phyloP scores from a whole-genome alignment of 2,329 filamentous ascomycete genomes.

The Botrytis elliptica region DNA sequence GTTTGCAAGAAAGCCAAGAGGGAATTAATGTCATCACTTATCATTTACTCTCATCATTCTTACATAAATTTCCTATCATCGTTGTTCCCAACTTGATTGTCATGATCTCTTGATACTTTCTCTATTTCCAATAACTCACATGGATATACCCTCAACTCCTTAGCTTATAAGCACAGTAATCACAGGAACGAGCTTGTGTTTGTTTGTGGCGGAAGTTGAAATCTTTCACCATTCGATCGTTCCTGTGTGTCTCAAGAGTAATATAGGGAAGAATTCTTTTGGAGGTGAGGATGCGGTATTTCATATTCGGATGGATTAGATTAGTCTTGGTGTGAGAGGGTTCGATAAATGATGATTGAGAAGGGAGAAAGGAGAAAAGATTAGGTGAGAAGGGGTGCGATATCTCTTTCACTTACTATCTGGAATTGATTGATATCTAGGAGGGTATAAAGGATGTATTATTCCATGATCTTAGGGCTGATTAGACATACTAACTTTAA shows the following conservation, averaged over 20 bases:
- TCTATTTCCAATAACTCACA: neutral
- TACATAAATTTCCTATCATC: neutral
- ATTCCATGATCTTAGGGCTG: rapidly evolving
- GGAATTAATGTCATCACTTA: neutral
- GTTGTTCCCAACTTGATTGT: neutral
- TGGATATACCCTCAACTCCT: neutral
- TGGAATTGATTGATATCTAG: neutral
- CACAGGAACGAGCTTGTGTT: neutral
- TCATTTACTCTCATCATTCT: neutral
- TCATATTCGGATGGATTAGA: neutral
- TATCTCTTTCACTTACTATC: neutral
- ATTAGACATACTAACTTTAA: rapidly evolving
- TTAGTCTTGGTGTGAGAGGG: neutral
- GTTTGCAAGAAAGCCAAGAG: neutral
- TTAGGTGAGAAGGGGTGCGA: neutral
- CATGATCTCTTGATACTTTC: neutral
- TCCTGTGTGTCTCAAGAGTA: neutral
- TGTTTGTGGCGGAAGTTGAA: neutral
- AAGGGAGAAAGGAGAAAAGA: rapidly evolving
- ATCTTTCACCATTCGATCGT: neutral
- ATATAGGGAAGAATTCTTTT: neutral
- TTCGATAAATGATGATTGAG: neutral
- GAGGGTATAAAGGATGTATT: neutral
- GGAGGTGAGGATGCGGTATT: neutral
- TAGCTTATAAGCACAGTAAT: neutral